phyloP scores from a whole-genome alignment of 2,329 filamentous ascomycete species.

The Juglanconis juglandina region DNA sequence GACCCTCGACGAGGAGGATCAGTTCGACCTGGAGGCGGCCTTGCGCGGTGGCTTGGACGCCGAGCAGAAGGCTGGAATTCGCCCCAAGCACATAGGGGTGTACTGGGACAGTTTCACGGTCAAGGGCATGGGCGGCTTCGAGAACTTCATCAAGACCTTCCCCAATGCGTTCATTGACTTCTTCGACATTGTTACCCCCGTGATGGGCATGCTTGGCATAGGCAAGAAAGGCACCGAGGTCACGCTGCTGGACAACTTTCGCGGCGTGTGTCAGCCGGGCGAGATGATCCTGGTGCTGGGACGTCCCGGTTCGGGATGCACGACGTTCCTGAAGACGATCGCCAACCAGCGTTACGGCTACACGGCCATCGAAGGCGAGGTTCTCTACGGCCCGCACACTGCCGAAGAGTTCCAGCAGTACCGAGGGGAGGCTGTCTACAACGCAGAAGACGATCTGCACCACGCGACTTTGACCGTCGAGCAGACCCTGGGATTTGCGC shows the following conservation, averaged over 20 bases:
- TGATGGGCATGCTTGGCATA: conserved; percentile 60
- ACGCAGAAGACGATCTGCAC: conserved; percentile 82
- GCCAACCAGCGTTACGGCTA: conserved; percentile 62
- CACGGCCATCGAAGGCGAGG: conserved; percentile 60
- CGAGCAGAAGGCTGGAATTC: conserved; percentile 74
- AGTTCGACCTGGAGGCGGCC: conserved; percentile 73
- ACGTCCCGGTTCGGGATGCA: conserved; percentile 69
- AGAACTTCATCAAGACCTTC: conserved; percentile 72
- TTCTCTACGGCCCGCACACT: conserved; percentile 72
- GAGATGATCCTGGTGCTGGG: conserved; percentile 88
- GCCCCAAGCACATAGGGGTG: conserved; percentile 74
- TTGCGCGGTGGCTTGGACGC: conserved; percentile 69
- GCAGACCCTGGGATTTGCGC: conserved; percentile 80
- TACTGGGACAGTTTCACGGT: conserved; percentile 77
- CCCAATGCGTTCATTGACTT: conserved; percentile 74
- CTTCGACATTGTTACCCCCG: conserved; percentile 68
- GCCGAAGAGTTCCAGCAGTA: conserved; percentile 70
- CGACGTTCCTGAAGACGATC: conserved; percentile 66
- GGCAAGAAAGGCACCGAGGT: conserved; percentile 67
- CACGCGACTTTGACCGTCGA: conserved; percentile 82
- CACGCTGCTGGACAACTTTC: conserved; percentile 70
- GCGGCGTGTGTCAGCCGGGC: conserved; percentile 69
- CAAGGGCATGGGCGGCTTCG: conserved; percentile 68
- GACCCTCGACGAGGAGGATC: conserved; percentile 46
- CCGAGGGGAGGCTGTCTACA: conserved; percentile 80